Conservation (phyloP, 768 basidiomycete species). For the Psilocybe azurescens region DNA sequence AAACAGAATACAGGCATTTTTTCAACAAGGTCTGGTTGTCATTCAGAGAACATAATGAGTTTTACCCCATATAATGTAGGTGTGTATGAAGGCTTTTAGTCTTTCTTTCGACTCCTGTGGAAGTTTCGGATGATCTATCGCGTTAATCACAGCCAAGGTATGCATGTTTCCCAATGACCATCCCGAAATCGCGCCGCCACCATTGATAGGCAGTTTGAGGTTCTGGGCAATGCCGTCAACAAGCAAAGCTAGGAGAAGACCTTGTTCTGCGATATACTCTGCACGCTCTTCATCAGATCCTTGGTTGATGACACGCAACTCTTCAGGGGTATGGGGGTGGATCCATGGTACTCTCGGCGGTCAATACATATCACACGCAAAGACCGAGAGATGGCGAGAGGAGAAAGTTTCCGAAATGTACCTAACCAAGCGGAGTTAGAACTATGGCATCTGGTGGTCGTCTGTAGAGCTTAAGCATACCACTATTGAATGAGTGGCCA, state of each 20-base stretch:
- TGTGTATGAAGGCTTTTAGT: neutral
- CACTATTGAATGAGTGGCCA: conserved; percentile 4
- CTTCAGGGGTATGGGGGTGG: neutral
- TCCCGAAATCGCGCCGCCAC: neutral
- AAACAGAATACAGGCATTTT: neutral
- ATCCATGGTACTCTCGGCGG: neutral
- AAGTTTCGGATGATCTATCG: neutral
- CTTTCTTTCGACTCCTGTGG: neutral
- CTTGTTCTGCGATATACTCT: neutral
- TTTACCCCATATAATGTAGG: conserved; percentile 5
- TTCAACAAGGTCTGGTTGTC: no score
- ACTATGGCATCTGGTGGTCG: neutral
- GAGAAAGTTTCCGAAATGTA: neutral
- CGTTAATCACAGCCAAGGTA: neutral
- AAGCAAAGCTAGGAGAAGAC: neutral
- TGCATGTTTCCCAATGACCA: conserved; percentile 12
- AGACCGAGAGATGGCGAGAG: neutral
- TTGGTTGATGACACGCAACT: neutral
- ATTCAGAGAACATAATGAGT: no score
- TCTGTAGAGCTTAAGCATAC: neutral
- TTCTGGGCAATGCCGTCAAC: neutral
- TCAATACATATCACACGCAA: neutral
- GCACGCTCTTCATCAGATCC: neutral
- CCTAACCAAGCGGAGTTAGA: neutral
- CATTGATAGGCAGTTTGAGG: neutral